A percentile compares a stretch with the other conserved stretches of the same genome.
Evolutionary conservation across 1,284 basidiomycete species (phyloP).

Genomic region (Cystobasidiaceae sp.): DNA sequence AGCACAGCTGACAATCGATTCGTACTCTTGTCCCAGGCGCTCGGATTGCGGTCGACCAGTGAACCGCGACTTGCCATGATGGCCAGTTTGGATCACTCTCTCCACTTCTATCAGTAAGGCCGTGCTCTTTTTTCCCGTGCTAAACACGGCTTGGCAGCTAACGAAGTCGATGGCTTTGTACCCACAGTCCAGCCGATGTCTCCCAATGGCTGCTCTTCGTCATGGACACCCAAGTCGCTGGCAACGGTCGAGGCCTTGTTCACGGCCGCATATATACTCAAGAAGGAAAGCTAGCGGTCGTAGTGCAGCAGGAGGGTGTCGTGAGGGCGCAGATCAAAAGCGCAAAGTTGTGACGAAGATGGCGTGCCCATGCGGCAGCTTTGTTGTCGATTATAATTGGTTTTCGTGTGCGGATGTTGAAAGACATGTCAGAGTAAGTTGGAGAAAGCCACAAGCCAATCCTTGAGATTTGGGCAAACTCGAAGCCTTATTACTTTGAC

Average conservation of each 20-base stretch:
- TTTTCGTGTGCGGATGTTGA: too few species aligned
- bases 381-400: too few species aligned
- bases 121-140: background rate
- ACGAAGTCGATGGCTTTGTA: too few species aligned
- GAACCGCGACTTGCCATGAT: slow-evolving; percentile 32
- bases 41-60: slow-evolving; percentile 3
- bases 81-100: slow-evolving; percentile 33
- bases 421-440: too few species aligned
- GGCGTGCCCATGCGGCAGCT: background rate
- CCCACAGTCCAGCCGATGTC: slow-evolving; percentile 2
- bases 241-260: slow-evolving; percentile 29
- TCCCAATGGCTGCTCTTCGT: slow-evolving; percentile 31
- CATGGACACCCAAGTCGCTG: slow-evolving; percentile 21
- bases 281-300: slow-evolving; percentile 65
- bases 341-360: background rate
- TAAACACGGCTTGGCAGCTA: too few species aligned
- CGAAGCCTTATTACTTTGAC: too few species aligned
- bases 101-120: slow-evolving; percentile 33
- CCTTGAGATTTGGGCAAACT: too few species aligned
- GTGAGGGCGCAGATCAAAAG: slow-evolving; percentile 41
- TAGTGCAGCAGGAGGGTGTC: slow-evolving; percentile 75
- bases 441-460: too few species aligned
- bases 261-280: slow-evolving; percentile 58
- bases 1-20: too few species aligned
- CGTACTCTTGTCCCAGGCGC: background rate